A percentile compares a stretch with the other conserved stretches of the same genome.
phyloP scores from a whole-genome alignment of 805 yeast species.

The Clavispora asparagi region DNA sequence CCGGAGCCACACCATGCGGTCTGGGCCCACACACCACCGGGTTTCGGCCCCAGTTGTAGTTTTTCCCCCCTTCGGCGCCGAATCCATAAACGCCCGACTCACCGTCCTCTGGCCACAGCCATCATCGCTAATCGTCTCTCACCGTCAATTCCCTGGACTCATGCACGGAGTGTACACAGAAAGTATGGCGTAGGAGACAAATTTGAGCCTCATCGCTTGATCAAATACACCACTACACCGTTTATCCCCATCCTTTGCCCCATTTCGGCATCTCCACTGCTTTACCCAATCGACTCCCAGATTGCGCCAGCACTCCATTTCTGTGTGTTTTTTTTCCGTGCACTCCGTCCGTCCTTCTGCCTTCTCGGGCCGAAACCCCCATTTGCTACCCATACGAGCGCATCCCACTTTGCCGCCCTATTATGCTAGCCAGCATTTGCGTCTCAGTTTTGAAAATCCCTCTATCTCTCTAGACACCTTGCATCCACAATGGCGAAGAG shows the following conservation, averaged over 20 bases:
- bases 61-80: no score
- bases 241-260: not conserved
- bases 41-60: no score
- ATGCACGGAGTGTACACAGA: not conserved
- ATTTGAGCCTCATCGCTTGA: not conserved
- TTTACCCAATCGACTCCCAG: not conserved
- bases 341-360: not conserved
- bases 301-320: not conserved
- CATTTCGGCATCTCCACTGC: not conserved
- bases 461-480: slow-evolving; percentile 1
- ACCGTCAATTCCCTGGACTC: not conserved
- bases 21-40: no score
- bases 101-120: no score
- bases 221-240: not conserved
- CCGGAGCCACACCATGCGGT: not conserved
- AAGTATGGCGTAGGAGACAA: not conserved
- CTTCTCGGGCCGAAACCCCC: not conserved
- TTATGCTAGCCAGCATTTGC: slow-evolving; percentile 3
- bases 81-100: no score
- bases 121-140: not conserved
- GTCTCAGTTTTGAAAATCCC: slow-evolving; percentile 5
- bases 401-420: not conserved
- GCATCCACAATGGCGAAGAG: slow-evolving; percentile 25
- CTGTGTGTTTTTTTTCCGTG: not conserved
- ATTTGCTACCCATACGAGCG: not conserved